Conservation (phyloP, 768 basidiomycete genomes). For the Suillus fuscotomentosus region DNA sequence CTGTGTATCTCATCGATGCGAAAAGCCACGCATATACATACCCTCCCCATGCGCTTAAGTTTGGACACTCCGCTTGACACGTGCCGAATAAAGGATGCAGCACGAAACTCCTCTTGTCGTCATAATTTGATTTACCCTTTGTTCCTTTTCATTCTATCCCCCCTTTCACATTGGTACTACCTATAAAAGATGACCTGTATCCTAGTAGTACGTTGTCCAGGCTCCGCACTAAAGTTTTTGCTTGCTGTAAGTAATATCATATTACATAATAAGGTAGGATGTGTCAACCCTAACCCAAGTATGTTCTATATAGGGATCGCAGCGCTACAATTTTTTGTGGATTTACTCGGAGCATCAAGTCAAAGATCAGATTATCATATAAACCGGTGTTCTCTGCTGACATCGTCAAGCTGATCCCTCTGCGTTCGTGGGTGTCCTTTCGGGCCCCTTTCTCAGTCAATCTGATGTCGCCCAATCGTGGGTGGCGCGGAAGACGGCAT, state of each 20-base stretch:
- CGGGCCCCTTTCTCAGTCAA: neutral
- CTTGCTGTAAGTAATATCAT: neutral
- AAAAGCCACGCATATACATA: no score
- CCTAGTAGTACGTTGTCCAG: neutral
- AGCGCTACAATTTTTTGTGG: neutral
- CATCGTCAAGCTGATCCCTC: neutral
- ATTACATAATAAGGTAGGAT: no score
- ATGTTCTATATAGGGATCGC: neutral
- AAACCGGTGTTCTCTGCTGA: neutral
- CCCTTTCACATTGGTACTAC: neutral
- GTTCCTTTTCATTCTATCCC: neutral
- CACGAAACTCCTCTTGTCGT: no score
- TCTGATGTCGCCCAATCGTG: neutral
- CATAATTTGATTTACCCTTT: neutral
- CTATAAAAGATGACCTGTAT: neutral
- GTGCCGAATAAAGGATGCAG: no score
- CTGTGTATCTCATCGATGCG: no score
- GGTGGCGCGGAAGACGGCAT: neutral
- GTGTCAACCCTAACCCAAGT: neutral
- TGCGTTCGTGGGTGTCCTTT: neutral
- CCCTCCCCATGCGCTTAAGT: no score
- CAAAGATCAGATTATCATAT: neutral
- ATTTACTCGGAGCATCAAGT: neutral
- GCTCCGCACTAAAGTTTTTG: neutral
- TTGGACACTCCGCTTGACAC: no score